Percentiles rank a stretch among this genome's conserved stretches.
Evolutionary conservation across 2,329 filamentous ascomycete genomes (phyloP).

Genomic region (Zasmidium angulare): DNA sequence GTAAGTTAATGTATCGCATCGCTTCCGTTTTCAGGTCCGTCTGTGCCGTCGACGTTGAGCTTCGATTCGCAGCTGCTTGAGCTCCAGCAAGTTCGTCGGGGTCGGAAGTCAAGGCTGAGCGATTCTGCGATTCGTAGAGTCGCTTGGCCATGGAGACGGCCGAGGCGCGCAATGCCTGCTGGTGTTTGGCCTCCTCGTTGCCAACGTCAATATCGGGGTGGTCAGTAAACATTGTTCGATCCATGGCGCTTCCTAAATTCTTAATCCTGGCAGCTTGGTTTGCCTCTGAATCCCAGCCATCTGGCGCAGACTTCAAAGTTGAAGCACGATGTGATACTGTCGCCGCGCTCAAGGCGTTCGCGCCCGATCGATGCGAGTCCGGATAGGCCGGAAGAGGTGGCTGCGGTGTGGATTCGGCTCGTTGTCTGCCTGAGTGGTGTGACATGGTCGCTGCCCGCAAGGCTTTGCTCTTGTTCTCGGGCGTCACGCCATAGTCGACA

Average conservation of each 20-base stretch:
- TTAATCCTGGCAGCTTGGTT: slow-evolving; percentile 63
- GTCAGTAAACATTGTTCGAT: slow-evolving; percentile 75
- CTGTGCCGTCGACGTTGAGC: slow-evolving; percentile 31
- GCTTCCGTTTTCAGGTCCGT: slow-evolving; percentile 55
- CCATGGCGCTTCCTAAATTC: slow-evolving; percentile 63
- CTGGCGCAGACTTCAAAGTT: slow-evolving; percentile 15
- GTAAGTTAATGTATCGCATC: slow-evolving; percentile 61
- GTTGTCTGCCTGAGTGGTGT: slow-evolving; percentile 61
- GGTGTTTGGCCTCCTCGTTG: slow-evolving; percentile 68
- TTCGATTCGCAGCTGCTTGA: slow-evolving; percentile 29
- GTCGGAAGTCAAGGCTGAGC: slow-evolving; percentile 22
- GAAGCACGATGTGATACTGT: slow-evolving; percentile 62
- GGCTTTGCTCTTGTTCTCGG: slow-evolving; percentile 62
- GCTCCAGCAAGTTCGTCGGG: slow-evolving; percentile 23
- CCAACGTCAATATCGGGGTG: slow-evolving; percentile 65
- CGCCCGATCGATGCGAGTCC: slow-evolving; percentile 59
- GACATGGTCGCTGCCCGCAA: slow-evolving; percentile 75
- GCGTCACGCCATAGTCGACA: slow-evolving; percentile 48
- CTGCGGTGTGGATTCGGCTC: slow-evolving; percentile 61
- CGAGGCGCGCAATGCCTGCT: slow-evolving; percentile 74
- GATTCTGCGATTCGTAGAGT: slow-evolving; percentile 70
- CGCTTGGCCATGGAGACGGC: slow-evolving; percentile 86
- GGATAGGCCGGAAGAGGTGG: slow-evolving; percentile 50
- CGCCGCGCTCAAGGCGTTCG: slow-evolving; percentile 72
- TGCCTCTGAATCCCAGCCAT: slow-evolving; percentile 47